A percentile compares a stretch with the other conserved stretches of the same genome.
Conservation (phyloP, 2,329 filamentous ascomycete species). For the Botrytis fabae region DNA sequence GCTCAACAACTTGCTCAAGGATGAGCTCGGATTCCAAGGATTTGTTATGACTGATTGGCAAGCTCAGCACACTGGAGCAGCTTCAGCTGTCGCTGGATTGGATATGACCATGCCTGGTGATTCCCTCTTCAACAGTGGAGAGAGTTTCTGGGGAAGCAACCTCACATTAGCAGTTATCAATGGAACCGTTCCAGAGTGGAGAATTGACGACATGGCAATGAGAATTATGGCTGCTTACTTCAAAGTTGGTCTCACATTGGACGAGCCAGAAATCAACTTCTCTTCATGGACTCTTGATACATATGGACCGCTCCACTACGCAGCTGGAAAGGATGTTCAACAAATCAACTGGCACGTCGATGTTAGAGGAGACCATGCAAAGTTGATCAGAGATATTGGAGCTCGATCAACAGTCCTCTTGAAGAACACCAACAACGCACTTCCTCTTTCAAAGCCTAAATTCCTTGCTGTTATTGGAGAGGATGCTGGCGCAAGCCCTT, state of each 20-base stretch:
- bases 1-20: constrained; percentile 74
- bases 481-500: constrained; percentile 72
- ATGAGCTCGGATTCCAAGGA: constrained; percentile 78
- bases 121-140: constrained; percentile 69
- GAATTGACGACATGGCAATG: constrained; percentile 88
- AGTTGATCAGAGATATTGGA: constrained; percentile 72
- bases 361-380: constrained; percentile 73
- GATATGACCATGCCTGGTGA: constrained; percentile 93
- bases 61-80: constrained; percentile 44
- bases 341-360: constrained; percentile 81
- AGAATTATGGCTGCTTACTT: constrained; percentile 74
- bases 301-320: constrained; percentile 23
- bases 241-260: constrained; percentile 60
- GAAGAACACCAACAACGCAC: constrained; percentile 71
- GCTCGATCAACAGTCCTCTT: constrained; percentile 83
- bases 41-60: constrained; percentile 81
- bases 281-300: constrained; percentile 83
- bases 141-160: constrained; percentile 72
- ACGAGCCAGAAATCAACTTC: constrained; percentile 67
- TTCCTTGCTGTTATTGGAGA: constrained; percentile 78
- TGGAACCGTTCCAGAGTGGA: constrained; percentile 82
- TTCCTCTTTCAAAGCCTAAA: constrained; percentile 78
- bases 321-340: constrained; percentile 60
- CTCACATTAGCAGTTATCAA: constrained; percentile 85
- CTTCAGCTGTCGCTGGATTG: constrained; percentile 18